Percentiles rank a stretch among this genome's conserved stretches.
phyloP scores from a whole-genome alignment of 176 grass and related monocot genomes.

The Bolboschoenus planiculmis region DNA sequence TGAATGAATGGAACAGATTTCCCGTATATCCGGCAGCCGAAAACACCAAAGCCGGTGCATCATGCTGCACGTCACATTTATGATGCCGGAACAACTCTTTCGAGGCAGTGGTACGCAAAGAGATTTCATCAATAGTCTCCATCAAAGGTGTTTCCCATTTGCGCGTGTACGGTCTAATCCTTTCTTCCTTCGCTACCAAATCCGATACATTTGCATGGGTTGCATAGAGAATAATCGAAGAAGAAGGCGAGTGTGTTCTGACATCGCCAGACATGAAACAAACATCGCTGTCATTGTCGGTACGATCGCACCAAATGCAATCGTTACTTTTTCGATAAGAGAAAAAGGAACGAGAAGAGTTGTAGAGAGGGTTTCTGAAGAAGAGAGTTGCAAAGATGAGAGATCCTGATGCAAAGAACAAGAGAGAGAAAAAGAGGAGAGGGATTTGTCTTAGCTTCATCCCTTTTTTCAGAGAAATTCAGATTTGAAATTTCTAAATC shows the following conservation, averaged over 20 bases:
- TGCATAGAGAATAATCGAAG: conserved; percentile 33
- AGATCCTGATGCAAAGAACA: conserved; percentile 34
- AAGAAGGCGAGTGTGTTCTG: conserved; percentile 38
- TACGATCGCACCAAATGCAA: conserved; percentile 73
- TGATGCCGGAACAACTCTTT: not conserved
- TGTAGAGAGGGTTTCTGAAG: not conserved
- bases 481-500: not conserved
- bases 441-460: conserved; percentile 14
- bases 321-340: not conserved
- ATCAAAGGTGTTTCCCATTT: conserved; percentile 70
- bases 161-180: conserved; percentile 53
- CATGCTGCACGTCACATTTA: conserved; percentile 54
- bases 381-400: conserved; percentile 34
- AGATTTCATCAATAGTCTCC: conserved; percentile 36
- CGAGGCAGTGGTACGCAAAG: conserved; percentile 12
- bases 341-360: not conserved
- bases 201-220: not conserved
- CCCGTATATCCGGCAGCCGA: conserved; percentile 55
- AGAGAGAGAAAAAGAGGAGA: conserved; percentile 33
- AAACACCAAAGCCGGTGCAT: conserved; percentile 51
- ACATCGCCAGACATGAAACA: conserved; percentile 83
- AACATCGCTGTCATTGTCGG: conserved; percentile 47
- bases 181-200: conserved; percentile 27
- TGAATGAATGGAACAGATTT: conserved; percentile 69
- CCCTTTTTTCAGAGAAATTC: not conserved